Evolutionary conservation across 441 rosid genomes (phyloP), one percentile per base, ranked within the genome.

Genomic region (Isatis lusitanica): DNA sequence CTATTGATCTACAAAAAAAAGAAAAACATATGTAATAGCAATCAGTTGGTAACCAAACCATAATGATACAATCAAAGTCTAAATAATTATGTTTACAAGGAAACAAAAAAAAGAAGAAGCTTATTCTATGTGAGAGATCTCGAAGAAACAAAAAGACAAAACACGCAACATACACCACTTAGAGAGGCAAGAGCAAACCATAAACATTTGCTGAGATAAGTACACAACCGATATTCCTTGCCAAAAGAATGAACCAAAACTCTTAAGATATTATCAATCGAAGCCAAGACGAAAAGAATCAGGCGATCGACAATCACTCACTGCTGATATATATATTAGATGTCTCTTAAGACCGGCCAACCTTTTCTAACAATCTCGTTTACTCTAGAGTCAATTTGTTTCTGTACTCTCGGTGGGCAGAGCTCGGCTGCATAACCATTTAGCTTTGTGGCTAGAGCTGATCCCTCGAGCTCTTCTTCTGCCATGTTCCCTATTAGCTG

Each of bases 361-460:
- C 87, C 89, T 82, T 84, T 91, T 81, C 79, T 89, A 12, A 86
- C 47, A 51, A 94, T 88, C 56, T 90, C 92, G 18, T 81, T 89
- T 55, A 94, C 83, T 77, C 85, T 90, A 6, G 83, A 81, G 65
- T 92, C 83, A 6, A 89, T 90, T 57, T 81, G 86, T 69, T 74
- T 84, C 79, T 85, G 97, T 43, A 73, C 77, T 75, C 70, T 82
- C 0, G 75, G 79, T 9, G 90, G 93, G 76, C 97, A 94, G 55
- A 88, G 85, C 79, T 91, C 96, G 2, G 93, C 97, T 38, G 97
- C 94, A 74, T 81, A 90, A 55, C 93, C 90, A 35, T 92, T 90
- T 17, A 92, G 72, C 78, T 86, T 92, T 1, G 94, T 82, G 11
- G 91, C 95, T 65, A 87, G 68, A 74, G 77, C 84, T 9, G 97